Percentiles rank a stretch among this genome's conserved stretches.
These are phyloP conservation scores for Adenanthera pavonina DNA, from an alignment of 306 rosid species.

Conservation along the genomic window DNA sequence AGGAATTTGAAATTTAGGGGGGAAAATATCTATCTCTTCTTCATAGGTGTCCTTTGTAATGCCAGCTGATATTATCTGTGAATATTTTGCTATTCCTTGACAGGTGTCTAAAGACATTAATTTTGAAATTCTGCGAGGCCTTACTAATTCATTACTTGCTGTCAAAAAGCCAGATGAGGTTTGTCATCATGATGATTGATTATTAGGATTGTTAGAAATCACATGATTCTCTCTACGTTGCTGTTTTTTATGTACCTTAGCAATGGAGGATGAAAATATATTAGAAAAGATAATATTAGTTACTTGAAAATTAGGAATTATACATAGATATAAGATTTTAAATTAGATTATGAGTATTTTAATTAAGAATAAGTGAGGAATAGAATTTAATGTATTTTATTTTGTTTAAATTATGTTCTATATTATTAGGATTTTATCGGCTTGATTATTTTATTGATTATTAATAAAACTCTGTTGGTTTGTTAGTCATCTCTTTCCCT, in stretches of 20 bases:
- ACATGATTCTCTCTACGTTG: background rate
- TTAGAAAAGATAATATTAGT: background rate
- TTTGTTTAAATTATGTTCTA: background rate
- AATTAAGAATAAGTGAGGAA: background rate
- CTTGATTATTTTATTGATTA: background rate
- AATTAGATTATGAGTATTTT: background rate
- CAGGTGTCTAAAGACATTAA: slow-evolving; percentile 77
- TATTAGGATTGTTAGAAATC: slow-evolving; percentile 14
- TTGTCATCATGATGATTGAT: slow-evolving; percentile 39
- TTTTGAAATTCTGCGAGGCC: slow-evolving; percentile 87
- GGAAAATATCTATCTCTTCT: slow-evolving; percentile 3
- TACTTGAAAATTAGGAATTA: background rate
- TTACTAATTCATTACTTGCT: slow-evolving; percentile 80
- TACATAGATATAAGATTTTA: background rate
- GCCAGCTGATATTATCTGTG: slow-evolving; percentile 25
- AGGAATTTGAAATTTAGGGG: slow-evolving; percentile 22
- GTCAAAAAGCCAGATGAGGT: slow-evolving; percentile 95
- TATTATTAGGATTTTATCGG: background rate
- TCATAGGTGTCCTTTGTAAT: slow-evolving; percentile 10
- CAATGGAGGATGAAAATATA: background rate
- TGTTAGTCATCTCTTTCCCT: too few relatives aligned
- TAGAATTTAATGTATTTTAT: background rate
- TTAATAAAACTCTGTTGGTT: too few relatives aligned
- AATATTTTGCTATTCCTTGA: slow-evolving; percentile 37
- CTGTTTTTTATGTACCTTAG: background rate